phyloP scores from a whole-genome alignment of 2,329 filamentous ascomycete species.

The Venturia aucupariae region DNA sequence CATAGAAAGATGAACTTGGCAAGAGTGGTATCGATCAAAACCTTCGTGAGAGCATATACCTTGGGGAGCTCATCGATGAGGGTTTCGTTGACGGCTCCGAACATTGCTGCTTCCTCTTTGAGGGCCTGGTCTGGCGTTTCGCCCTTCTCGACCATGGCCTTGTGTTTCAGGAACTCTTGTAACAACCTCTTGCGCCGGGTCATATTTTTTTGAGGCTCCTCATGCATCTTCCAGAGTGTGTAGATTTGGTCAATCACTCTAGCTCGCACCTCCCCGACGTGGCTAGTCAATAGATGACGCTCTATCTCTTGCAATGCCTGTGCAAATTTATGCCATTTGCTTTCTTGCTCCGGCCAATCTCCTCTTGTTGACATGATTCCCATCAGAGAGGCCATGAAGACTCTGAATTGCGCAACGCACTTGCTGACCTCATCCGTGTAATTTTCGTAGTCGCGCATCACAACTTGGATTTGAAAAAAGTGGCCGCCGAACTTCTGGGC shows the following conservation, averaged over 20 bases:
- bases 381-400: slow-evolving; percentile 18
- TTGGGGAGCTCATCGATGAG: slow-evolving; percentile 86
- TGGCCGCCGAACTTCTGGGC: slow-evolving; percentile 86
- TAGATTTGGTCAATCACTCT: slow-evolving; percentile 80
- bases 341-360: slow-evolving; percentile 70
- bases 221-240: slow-evolving; percentile 67
- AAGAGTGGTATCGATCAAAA: slow-evolving; percentile 73
- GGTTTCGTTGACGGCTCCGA: slow-evolving; percentile 82
- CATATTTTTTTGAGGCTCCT: slow-evolving; percentile 79
- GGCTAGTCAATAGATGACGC: slow-evolving; percentile 71
- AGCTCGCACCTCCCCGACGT: slow-evolving; percentile 47
- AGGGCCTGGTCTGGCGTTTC: slow-evolving; percentile 85
- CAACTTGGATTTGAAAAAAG: slow-evolving; percentile 84
- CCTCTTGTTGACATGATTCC: background rate
- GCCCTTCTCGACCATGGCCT: slow-evolving; percentile 66
- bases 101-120: slow-evolving; percentile 75
- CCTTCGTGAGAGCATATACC: slow-evolving; percentile 71
- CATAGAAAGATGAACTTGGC: slow-evolving; percentile 80
- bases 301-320: slow-evolving; percentile 80
- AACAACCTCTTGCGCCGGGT: slow-evolving; percentile 91
- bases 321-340: slow-evolving; percentile 89
- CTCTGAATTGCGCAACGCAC: slow-evolving; percentile 60
- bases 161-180: slow-evolving; percentile 75
- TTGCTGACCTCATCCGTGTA: slow-evolving; percentile 74
- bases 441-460: slow-evolving; percentile 86